Conservation (phyloP, 768 basidiomycete species). For the Lyophyllum decastes region DNA sequence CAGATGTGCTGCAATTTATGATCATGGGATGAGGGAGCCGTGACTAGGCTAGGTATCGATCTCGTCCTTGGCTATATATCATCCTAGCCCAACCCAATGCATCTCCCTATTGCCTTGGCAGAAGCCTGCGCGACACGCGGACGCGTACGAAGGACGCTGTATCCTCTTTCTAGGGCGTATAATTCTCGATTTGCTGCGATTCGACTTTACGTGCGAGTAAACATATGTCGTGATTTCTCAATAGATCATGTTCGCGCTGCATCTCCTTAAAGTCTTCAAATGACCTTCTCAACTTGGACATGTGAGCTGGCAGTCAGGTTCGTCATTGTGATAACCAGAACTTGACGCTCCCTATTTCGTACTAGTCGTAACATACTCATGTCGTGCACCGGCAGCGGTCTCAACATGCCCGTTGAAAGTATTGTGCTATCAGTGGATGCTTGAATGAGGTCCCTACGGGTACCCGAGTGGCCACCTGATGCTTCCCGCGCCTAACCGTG, state of each 20-base stretch:
- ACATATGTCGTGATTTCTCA: not conserved
- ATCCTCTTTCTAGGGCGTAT: not conserved
- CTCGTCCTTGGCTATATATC: not conserved
- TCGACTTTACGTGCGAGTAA: not conserved
- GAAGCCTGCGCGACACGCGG: not conserved
- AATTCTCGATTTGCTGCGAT: not conserved
- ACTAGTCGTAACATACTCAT: not conserved
- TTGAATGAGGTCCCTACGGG: not conserved
- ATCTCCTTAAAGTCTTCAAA: slow-evolving; percentile 1
- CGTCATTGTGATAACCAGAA: not conserved
- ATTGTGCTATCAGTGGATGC: not conserved
- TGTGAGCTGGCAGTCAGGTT: not conserved
- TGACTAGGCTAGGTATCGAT: not conserved
- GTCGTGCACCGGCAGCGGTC: not conserved
- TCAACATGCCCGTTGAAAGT: not conserved
- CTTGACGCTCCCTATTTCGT: not conserved
- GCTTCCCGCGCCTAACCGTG: not conserved
- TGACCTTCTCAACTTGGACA: not conserved
- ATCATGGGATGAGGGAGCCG: not conserved
- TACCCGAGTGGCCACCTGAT: not conserved
- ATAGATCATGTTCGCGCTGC: not conserved
- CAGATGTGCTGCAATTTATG: not conserved
- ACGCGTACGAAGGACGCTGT: not conserved
- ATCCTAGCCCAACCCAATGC: not conserved
- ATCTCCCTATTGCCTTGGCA: not conserved